These are phyloP conservation scores for Prunus persica DNA, from an alignment of 306 rosid genomes.

Conservation along the genomic window Prunus_persica_NCBIv2 NC_034009.1:8649001-8649500, in stretches of 20 bases:
- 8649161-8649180: too few relatives aligned
- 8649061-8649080: too few relatives aligned
- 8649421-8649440: too few relatives aligned
- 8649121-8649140: too few relatives aligned
- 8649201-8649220: neutral
- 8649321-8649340: slow-evolving; percentile 33
- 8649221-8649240: slow-evolving; percentile 63
- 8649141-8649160: too few relatives aligned
- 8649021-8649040: slow-evolving; percentile 25
- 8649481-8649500: too few relatives aligned
- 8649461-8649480: too few relatives aligned
- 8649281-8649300: slow-evolving; percentile 48
- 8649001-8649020: slow-evolving; percentile 30
- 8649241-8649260: slow-evolving; percentile 42
- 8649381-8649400: neutral
- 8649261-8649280: slow-evolving; percentile 29
- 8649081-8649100: too few relatives aligned
- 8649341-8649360: slow-evolving; percentile 21
- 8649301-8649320: slow-evolving; percentile 43
- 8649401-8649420: too few relatives aligned
- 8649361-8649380: neutral
- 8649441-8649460: too few relatives aligned
- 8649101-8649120: too few relatives aligned
- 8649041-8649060: neutral
- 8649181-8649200: too few relatives aligned